A percentile compares a stretch with the other conserved stretches of the same genome.
Evolutionary conservation across 2,329 filamentous ascomycete species (phyloP).

Genomic region (Xylariaceae sp.): DNA sequence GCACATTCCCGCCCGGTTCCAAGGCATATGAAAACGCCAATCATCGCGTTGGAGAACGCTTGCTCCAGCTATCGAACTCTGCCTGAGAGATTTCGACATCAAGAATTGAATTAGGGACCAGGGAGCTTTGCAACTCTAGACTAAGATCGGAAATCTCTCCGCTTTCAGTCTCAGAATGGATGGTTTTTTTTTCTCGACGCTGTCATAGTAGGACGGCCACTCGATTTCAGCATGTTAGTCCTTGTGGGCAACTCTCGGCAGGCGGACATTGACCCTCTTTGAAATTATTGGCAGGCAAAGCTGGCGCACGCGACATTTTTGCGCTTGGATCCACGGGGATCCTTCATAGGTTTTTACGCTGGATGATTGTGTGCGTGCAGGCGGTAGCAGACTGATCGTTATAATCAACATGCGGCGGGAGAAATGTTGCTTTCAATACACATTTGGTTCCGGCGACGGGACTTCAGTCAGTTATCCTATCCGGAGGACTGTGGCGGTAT

Average conservation of each 20-base stretch:
- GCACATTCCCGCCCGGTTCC: constrained; percentile 73
- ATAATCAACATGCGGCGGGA: no score
- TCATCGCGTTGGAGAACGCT: constrained; percentile 52
- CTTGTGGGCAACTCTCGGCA: background rate
- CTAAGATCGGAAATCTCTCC: background rate
- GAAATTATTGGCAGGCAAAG: background rate
- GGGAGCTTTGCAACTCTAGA: background rate
- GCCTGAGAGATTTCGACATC: constrained; percentile 16
- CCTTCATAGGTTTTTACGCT: no score
- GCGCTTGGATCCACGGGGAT: no score
- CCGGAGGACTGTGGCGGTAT: no score
- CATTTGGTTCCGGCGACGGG: no score
- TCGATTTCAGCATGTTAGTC: background rate
- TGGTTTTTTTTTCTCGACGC: background rate
- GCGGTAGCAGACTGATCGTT: no score
- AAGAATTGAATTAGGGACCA: background rate
- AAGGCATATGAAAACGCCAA: constrained; percentile 63
- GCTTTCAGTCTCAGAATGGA: background rate
- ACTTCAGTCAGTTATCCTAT: no score
- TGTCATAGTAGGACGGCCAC: background rate
- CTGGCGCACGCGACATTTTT: no score
- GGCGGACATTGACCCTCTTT: background rate
- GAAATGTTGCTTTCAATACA: no score
- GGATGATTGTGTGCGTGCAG: no score
- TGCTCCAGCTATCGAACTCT: constrained; percentile 43